Percentiles rank a stretch among this genome's conserved stretches.
Evolutionary conservation across 2,329 filamentous ascomycete genomes (phyloP).

Genomic region (Scedosporium apiospermum): DNA sequence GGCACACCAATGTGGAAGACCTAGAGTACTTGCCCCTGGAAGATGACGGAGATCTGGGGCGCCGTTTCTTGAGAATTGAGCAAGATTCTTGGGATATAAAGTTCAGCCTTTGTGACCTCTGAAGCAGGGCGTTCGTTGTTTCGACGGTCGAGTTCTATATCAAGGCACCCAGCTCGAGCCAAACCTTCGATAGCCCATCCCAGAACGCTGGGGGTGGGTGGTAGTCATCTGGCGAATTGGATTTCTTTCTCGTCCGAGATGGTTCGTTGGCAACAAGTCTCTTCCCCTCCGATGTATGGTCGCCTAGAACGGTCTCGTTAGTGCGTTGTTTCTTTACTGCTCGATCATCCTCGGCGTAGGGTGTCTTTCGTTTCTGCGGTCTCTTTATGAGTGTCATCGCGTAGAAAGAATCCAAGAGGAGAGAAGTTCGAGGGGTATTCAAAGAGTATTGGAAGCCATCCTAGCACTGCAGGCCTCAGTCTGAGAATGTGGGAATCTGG

Average conservation of each 20-base stretch:
- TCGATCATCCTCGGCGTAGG: neutral
- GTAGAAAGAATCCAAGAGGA: neutral
- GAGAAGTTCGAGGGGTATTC: neutral
- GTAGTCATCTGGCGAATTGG: neutral
- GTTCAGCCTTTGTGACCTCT: neutral
- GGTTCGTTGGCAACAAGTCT: neutral
- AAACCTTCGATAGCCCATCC: conserved; percentile 1
- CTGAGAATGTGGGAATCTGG: neutral
- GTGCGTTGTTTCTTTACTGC: neutral
- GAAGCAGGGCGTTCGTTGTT: neutral
- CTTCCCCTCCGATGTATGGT: neutral
- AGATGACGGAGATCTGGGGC: conserved; percentile 16
- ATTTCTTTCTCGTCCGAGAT: neutral
- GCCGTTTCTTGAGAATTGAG: conserved; percentile 15
- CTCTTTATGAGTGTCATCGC: neutral
- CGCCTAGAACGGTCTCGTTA: neutral
- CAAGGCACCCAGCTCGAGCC: neutral
- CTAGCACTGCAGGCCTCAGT: neutral
- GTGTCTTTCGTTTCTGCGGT: neutral
- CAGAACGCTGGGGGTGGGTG: neutral
- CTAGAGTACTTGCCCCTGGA: conserved; percentile 13
- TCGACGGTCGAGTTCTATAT: conserved; percentile 3
- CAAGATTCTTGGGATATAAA: conserved; percentile 3
- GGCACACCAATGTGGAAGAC: conserved; percentile 3
- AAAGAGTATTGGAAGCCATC: neutral